Evolutionary conservation across 2,329 filamentous ascomycete species (phyloP), one percentile per base, ranked within the genome.

Genomic region (Monilinia polystroma): DNA sequence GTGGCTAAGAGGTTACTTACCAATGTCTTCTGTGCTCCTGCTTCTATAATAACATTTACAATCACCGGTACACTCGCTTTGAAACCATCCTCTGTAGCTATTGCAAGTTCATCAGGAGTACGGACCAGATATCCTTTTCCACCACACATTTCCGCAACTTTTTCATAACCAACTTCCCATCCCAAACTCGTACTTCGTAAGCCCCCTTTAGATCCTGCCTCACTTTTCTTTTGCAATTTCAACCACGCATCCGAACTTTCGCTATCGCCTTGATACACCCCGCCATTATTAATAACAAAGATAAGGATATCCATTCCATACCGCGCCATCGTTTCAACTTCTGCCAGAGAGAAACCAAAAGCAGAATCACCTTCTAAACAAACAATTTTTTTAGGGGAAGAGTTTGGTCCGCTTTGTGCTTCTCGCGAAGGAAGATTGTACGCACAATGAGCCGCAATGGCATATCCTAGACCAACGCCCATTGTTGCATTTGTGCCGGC

Each of bases 401-500:
- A 67, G 14, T 56, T 63, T 11, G 72, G 68, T 2, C 77, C 76
- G 4, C 75, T 74, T 7, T 52, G 63, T 4, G 72, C 78, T 73
- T 82, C 76, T 2, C 75, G 71, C 4, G 73, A 70, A 12, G 77
- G 75, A 1, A 80, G 70, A 69, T 86, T 85, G 75, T 85, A 85
- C 0, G 84, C 84, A 56, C 80, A 81, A 70, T 84, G 81, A 0
- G 84, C 83, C 11, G 84, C 85, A 62, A 86, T 82, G 4, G 83
- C 81, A 69, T 86, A 86, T 0, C 83, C 84, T 35, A 86, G 74
- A 0, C 84, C 84, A 0, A 86, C 81, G 1, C 84, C 85, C 85
- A 87, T 86, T 1, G 84, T 86, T 4, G 83, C 84, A 68, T 85
- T 82, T 0, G 84, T 86, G 1, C 84, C 84, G 3, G 84, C 84